Evolutionary conservation across 164 flowering plant species (phyloP), one percentile per base, ranked within the genome.

Genomic region (Buxus sempervirens): DNA sequence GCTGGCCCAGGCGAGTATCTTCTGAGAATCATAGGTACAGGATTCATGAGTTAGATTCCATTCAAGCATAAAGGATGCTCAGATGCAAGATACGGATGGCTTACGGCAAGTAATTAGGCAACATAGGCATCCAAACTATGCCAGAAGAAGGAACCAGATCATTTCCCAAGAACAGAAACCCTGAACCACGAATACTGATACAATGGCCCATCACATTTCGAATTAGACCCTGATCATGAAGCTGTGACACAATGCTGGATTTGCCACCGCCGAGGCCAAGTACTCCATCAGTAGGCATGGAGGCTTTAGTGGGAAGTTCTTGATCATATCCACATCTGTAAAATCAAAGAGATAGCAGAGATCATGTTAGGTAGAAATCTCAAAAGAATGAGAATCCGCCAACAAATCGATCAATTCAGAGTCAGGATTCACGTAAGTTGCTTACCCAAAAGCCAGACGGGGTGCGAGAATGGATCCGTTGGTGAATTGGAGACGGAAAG

Each of bases 311-410:
- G 58, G 83, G n/a, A 48, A 63, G 65, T 28, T 63, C 67, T 75
- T 96, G 97, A 81, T 95, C 93, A 69, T 91, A 91, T 23, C 98
- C 98, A 75, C 99, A 96, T 48, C 98, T 92, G 84, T 45, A 70
- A 54, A 51, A 54, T 32, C 22, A 62, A 8, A 51, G 24, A 62
- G 0, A 41, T 32, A 32, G 3, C 38, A 32, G 38, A 32, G 38
- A 32, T 3, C 38, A 32, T 32, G 38, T 3, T 32, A 3, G 38
- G n/a, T n/a, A n/a, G n/a, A n/a, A n/a, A n/a, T n/a, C n/a, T n/a
- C 22, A 7, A 54, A 20, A 54, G 20, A 54, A n/a, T n/a, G n/a
- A n/a, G n/a, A n/a, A n/a, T n/a, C n/a, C n/a, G n/a, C n/a, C n/a
- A 55, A 18, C 25, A 18, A 21, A 55, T 20, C 25, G n/a, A 55